Percentiles rank a stretch among this genome's conserved stretches.
These are phyloP conservation scores for Mycena albidolilacea DNA, from an alignment of 768 basidiomycete species.

Conservation along the genomic window DNA sequence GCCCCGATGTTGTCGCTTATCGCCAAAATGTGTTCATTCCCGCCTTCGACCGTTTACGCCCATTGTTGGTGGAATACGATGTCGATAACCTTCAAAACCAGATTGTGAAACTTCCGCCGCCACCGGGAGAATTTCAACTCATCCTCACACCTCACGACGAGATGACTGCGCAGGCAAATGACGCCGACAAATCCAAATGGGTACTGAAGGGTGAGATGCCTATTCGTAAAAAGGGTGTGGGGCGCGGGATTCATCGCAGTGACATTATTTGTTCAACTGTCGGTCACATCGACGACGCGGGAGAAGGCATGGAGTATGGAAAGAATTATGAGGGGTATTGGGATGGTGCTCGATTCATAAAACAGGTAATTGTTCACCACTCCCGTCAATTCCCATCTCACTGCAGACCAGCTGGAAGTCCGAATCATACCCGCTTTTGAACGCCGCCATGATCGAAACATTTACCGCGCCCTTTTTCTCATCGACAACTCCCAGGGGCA, in stretches of 20 bases:
- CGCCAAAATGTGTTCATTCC: conserved; percentile 51
- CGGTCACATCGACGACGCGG: conserved; percentile 40
- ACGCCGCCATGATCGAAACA: conserved; percentile 9
- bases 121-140: not conserved
- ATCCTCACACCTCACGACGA: conserved; percentile 54
- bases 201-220: conserved; percentile 42
- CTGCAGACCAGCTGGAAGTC: not conserved
- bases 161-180: conserved; percentile 58
- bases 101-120: conserved; percentile 19
- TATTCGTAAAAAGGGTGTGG: conserved; percentile 33
- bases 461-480: conserved; percentile 45
- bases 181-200: conserved; percentile 46
- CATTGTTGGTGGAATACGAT: conserved; percentile 40
- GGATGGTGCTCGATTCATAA: conserved; percentile 45
- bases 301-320: conserved; percentile 46
- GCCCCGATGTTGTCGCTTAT: conserved; percentile 53
- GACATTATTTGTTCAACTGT: conserved; percentile 44
- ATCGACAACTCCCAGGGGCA: conserved; percentile 52
- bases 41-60: conserved; percentile 40
- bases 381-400: not conserved
- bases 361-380: conserved; percentile 41
- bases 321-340: conserved; percentile 50
- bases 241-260: conserved; percentile 46
- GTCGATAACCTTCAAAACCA: conserved; percentile 36
- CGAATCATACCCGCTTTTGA: conserved; percentile 3